Evolutionary conservation across 2,329 filamentous ascomycete genomes (phyloP).

Genomic region (Diplodia intermedia): DNA sequence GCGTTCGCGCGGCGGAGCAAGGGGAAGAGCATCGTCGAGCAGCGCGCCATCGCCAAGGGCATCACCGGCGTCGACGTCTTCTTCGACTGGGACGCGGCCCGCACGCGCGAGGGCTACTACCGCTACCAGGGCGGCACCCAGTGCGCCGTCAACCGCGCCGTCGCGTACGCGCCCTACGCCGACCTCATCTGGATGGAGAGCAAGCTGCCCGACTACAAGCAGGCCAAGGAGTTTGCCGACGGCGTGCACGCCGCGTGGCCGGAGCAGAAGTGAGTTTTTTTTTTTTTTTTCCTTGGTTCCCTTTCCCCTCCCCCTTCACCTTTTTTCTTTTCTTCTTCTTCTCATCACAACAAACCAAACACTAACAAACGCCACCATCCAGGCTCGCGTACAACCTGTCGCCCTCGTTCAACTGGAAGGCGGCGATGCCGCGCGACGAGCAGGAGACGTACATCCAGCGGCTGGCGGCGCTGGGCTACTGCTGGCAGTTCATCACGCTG

Average conservation of each 20-base stretch:
- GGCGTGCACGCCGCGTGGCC: slow-evolving; percentile 95
- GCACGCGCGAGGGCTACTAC: slow-evolving; percentile 95
- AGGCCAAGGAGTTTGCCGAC: slow-evolving; percentile 90
- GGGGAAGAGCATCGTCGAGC: slow-evolving; percentile 86
- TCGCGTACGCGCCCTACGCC: slow-evolving; percentile 90
- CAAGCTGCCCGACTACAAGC: slow-evolving; percentile 88
- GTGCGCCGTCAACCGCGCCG: slow-evolving; percentile 86
- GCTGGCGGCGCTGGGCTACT: slow-evolving; percentile 87
- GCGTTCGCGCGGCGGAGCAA: slow-evolving; percentile 72
- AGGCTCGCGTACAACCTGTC: slow-evolving; percentile 98
- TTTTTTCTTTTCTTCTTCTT: neutral
- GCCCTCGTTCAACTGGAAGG: slow-evolving; percentile 99
- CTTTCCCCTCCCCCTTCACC: too few relatives aligned
- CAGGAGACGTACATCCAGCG: slow-evolving; percentile 98
- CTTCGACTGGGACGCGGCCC: slow-evolving; percentile 95
- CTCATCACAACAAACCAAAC: slow-evolving; percentile 12
- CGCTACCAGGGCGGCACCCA: slow-evolving; percentile 88
- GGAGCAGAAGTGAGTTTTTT: slow-evolving; percentile 80
- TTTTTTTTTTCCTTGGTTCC: too few relatives aligned
- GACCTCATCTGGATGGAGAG: slow-evolving; percentile 99
- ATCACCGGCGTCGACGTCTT: slow-evolving; percentile 81
- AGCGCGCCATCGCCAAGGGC: slow-evolving; percentile 77
- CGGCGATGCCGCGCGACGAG: slow-evolving; percentile 87
- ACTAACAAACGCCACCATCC: slow-evolving; percentile 21
- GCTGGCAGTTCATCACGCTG: slow-evolving; percentile 99